Base-by-base conservation (phyloP, 2,329 filamentous ascomycete species). In the Arthroderma sp. region DNA sequence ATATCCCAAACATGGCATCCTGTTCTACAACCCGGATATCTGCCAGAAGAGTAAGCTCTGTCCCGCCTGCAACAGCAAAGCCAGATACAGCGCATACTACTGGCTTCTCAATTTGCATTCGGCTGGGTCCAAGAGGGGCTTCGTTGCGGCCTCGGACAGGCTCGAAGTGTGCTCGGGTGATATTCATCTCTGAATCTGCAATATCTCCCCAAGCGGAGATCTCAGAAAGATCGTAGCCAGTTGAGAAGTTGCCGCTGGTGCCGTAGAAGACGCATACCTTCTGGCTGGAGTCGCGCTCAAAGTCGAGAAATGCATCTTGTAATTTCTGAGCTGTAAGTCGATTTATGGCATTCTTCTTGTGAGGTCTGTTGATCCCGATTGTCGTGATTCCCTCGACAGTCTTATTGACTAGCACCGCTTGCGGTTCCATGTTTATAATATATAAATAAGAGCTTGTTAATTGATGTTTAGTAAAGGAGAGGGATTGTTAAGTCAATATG, bases 11-110 rank as follows among this genome's bases (percentile, higher is more conserved):
- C 1, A 74, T 54, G 3, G 71, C 69, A 36, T 71, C 68, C 44
- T 73, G 68, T 46, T 77, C 73, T 0, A 66, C 70, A 0, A 77
- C 63, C 1, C 73, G 67, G 43, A 77, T 60, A 50, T 78, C 74
- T 0, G 63, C 73, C 0, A 77, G 53, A 0, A 77, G 63, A 37
- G 66, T 68, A 6, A 77, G 58, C 53, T 77, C 73, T 0, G 77
- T 62, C 0, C 71, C 71, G 1, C 71, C 72, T 0, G 73, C 73
- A 0, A 77, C 73, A 1, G 73, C 73, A 46, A 73, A 65, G 1
- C 72, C 73, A 0, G 71, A 60, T 0, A 77, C 62, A 2, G 72
- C 73, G 11, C 60, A 60, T 40, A 77, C 72, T 7, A 76, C 59
- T 0, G 73, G 73, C 48, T 77, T 78, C 33, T 57, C 60, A 6